phyloP scores from a whole-genome alignment of 257 asterid species.

The Hygrophila difformis region DNA sequence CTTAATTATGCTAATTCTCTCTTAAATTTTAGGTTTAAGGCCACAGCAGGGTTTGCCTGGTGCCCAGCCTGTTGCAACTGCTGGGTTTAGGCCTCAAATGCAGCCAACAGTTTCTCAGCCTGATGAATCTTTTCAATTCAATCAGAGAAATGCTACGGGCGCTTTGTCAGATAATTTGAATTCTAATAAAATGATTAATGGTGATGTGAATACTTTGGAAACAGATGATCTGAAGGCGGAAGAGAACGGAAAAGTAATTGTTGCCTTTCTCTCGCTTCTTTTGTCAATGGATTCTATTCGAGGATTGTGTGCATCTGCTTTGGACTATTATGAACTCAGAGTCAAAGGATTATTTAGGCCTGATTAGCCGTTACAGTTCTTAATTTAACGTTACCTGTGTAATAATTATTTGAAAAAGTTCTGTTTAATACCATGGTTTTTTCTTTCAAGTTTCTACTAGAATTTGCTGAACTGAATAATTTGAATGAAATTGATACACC shows the following conservation, averaged over 20 bases:
- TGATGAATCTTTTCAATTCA: conserved; percentile 54
- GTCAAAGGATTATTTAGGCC: background rate
- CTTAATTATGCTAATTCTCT: conserved; percentile 9
- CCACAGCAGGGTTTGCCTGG: conserved; percentile 59
- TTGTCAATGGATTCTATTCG: background rate
- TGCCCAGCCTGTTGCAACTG: conserved; percentile 38
- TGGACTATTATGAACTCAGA: background rate
- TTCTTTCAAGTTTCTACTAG: background rate
- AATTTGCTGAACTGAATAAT: conserved; percentile 4
- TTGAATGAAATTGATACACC: conserved; percentile 13
- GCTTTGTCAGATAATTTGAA: conserved; percentile 36
- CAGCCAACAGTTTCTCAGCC: conserved; percentile 44
- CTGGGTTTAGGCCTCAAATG: conserved; percentile 68
- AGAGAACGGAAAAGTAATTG: conserved; percentile 47
- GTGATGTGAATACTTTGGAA: conserved; percentile 34
- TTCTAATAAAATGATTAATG: conserved; percentile 44
- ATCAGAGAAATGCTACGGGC: conserved; percentile 43
- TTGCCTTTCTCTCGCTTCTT: conserved; percentile 4
- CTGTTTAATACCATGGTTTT: conserved; percentile 5
- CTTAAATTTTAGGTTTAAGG: conserved; percentile 45
- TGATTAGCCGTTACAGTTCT: too few species aligned
- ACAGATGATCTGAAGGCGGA: conserved; percentile 38
- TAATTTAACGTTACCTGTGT: too few species aligned
- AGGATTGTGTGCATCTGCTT: too few species aligned
- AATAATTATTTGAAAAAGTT: too few species aligned